Percentiles rank a stretch among this genome's conserved stretches.
phyloP scores from a whole-genome alignment of 2,329 filamentous ascomycete genomes.

The Calonectria hongkongensis region DNA sequence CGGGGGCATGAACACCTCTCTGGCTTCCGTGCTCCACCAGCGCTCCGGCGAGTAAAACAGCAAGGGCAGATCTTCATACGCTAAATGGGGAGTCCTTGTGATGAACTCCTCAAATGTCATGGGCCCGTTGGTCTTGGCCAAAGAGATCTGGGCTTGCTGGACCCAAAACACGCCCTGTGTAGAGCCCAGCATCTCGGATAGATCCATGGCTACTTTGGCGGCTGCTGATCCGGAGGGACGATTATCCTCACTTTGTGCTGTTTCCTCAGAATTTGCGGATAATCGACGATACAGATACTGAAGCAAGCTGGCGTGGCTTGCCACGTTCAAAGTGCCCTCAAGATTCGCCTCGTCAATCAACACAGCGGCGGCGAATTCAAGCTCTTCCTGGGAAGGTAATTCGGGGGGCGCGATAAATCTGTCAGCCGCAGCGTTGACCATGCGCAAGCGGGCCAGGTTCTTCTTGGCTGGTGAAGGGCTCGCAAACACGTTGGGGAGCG shows the following conservation, averaged over 20 bases:
- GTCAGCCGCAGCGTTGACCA: constrained; percentile 44
- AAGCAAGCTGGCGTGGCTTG: constrained; percentile 48
- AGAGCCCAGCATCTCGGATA: constrained; percentile 41
- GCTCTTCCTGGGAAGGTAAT: constrained; percentile 43
- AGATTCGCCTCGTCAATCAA: constrained; percentile 49
- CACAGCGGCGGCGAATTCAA: constrained; percentile 49
- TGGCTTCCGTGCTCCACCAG: constrained; percentile 54
- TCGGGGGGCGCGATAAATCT: constrained; percentile 27
- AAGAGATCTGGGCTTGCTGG: constrained; percentile 48
- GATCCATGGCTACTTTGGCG: constrained; percentile 43
- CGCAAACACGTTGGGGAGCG: constrained; percentile 53
- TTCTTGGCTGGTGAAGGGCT: constrained; percentile 45
- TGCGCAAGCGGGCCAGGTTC: constrained; percentile 43
- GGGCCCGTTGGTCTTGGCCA: constrained; percentile 15
- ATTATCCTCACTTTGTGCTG: background rate
- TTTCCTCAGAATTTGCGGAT: background rate
- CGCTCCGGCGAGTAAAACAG: constrained; percentile 55
- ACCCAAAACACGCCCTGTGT: constrained; percentile 57
- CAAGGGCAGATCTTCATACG: constrained; percentile 54
- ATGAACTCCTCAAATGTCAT: constrained; percentile 51
- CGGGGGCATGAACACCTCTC: constrained; percentile 47
- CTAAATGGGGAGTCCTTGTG: constrained; percentile 43
- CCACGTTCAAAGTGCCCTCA: constrained; percentile 41
- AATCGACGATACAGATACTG: constrained; percentile 37
- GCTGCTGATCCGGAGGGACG: constrained; percentile 33